phyloP scores from a whole-genome alignment of 1,139 yeast species.

The Lodderomyces margitis region DNA sequence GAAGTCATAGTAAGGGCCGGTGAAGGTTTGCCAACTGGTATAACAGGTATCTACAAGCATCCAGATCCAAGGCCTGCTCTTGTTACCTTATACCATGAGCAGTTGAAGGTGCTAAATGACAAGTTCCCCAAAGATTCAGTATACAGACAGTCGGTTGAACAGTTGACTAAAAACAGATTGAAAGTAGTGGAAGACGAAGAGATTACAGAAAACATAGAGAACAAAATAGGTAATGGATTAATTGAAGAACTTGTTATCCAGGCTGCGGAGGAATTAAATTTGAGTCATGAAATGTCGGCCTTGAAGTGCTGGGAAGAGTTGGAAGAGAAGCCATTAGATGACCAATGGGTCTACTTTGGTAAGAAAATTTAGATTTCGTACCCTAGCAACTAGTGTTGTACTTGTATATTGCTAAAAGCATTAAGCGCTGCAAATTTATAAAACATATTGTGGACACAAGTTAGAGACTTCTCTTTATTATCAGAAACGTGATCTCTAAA shows the following conservation, averaged over 20 bases:
- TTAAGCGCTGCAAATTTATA: too few species aligned
- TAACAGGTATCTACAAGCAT: constrained; percentile 75
- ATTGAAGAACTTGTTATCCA: constrained; percentile 81
- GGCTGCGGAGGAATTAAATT: constrained; percentile 76
- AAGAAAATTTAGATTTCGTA: constrained; percentile 55
- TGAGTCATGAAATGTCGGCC: constrained; percentile 66
- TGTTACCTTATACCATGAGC: constrained; percentile 66
- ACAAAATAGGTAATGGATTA: constrained; percentile 75
- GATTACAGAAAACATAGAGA: constrained; percentile 66
- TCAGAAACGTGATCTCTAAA: too few species aligned
- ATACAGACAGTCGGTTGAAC: constrained; percentile 74
- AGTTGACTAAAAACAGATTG: constrained; percentile 69
- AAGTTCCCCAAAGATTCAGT: constrained; percentile 71
- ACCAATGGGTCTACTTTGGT: constrained; percentile 73
- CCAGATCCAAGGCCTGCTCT: constrained; percentile 86
- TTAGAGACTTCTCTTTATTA: neutral
- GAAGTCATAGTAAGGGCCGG: constrained; percentile 63
- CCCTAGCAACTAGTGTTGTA: too few species aligned
- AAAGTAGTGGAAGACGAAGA: constrained; percentile 64
- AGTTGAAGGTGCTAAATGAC: constrained; percentile 55
- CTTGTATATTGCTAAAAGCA: too few species aligned
- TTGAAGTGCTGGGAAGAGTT: constrained; percentile 69
- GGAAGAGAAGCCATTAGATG: constrained; percentile 67
- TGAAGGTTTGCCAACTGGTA: constrained; percentile 73
- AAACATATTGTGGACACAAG: constrained; percentile 1